Base-by-base conservation (phyloP, 2,329 filamentous ascomycete species). In the Ilyonectria mors-panacis region DNA sequence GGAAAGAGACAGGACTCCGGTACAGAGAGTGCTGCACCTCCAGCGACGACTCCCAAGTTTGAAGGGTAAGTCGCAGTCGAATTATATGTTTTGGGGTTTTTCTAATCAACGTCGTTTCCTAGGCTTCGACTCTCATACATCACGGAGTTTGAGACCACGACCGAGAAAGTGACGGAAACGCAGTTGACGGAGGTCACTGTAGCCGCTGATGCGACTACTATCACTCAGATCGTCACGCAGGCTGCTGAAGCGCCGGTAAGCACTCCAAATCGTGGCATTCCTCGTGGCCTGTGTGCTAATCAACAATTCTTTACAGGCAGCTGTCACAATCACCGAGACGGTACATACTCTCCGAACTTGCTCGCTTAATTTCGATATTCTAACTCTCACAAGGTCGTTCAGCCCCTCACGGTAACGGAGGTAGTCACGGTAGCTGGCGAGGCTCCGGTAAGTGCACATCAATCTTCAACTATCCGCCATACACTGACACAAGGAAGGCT, bases 51-150 rank as follows among this genome's bases (percentile, higher is more conserved):
- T 26, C 55, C 60, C 28, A 72, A 73, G 44, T 75, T 75, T 39
- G 75, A 76, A 75, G 75, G 75, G 75, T 69, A 51, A 64, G 63
- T 62, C 35, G 30, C 10, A 45, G 26, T 28, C n/a, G 8, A 2
- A 37, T 6, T 12, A 9, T n/a, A 19, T 23, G 13, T 21, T 26
- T 6, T 3, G 9, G 7, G 8, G 13, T n/a, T n/a, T 15, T 7
- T 33, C 37, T 21, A n/a, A 67, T 66, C 63, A 63, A 54, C 28
- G n/a, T 37, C 13, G 9, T 4, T 48, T 30, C 23, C 26, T 28
- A 76, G 74, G 30, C 59, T 76, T 59, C 66, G 71, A 35, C 37
- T 76, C 47, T 76, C 74, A 13, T 71, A 73, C 33, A 42, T 77
- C 51, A 76, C 71, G 19, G 26, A 63, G 35, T 56, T 51, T 15